Conservation (phyloP, 73 alveolate genomes). For the Effrenium voratum region DNA sequence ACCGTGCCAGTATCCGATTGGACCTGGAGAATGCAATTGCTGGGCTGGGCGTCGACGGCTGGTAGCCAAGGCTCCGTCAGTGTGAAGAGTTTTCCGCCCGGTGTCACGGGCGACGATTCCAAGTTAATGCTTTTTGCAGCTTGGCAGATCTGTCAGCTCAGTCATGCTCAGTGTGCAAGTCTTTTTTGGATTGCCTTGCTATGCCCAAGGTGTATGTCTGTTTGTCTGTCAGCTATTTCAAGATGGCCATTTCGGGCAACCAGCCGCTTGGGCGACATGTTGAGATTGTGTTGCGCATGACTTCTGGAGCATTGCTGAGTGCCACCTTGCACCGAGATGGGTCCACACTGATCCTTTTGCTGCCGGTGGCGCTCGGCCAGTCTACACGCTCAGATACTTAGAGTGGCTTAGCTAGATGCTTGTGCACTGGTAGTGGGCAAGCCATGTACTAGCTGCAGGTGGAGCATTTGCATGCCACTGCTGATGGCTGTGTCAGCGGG, state of each 20-base stretch:
- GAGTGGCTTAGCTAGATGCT: constrained; percentile 7
- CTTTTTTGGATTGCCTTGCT: neutral
- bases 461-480: constrained; percentile 76
- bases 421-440: neutral
- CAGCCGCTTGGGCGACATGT: neutral
- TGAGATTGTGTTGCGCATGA: neutral
- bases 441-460: neutral
- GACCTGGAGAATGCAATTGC: too few relatives aligned
- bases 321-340: constrained; percentile 18
- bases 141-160: neutral
- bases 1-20: too few relatives aligned
- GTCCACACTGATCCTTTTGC: constrained; percentile 84
- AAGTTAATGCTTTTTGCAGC: constrained; percentile 23
- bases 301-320: neutral
- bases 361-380: constrained; percentile 72
- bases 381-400: constrained; percentile 45
- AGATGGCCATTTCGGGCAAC: constrained; percentile 62
- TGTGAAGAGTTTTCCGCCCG: too few relatives aligned
- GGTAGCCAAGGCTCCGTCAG: too few relatives aligned
- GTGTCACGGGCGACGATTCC: constrained; percentile 20
- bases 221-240: constrained; percentile 46
- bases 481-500: constrained; percentile 16
- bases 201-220: constrained; percentile 19
- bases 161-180: neutral
- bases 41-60: too few relatives aligned